phyloP scores from a whole-genome alignment of 225 moss, liverwort and hornwort species.

The Bryoerythrophyllum caledonicum region DNA sequence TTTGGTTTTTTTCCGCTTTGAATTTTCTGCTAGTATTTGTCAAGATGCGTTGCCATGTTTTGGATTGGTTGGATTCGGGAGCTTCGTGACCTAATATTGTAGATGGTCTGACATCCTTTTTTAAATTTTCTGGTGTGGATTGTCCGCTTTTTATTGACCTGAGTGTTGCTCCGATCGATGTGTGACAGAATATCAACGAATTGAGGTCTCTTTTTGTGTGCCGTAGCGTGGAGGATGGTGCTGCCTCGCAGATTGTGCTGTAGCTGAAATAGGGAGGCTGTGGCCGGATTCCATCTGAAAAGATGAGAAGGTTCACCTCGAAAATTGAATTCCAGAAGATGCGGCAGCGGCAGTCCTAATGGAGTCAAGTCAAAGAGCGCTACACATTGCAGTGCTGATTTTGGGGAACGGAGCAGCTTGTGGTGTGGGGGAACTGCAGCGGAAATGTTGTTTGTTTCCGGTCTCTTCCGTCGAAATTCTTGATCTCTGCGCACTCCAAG shows the following conservation, averaged over 20 bases:
- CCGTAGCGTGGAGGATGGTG: neutral
- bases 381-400: conserved; percentile 42
- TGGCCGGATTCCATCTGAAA: neutral
- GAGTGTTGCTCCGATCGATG: neutral
- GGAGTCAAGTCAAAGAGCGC: conserved; percentile 43
- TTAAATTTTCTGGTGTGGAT: neutral
- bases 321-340: conserved; percentile 15
- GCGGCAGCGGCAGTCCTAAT: conserved; percentile 29
- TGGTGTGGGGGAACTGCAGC: conserved; percentile 34
- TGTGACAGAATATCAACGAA: neutral
- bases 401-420: conserved; percentile 40
- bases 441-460: conserved; percentile 39
- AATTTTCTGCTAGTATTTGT: neutral
- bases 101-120: neutral
- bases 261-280: neutral
- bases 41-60: neutral
- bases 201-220: neutral
- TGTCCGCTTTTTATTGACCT: neutral
- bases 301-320: conserved; percentile 23
- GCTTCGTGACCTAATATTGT: neutral
- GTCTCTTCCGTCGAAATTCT: conserved; percentile 35
- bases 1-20: neutral
- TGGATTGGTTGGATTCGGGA: neutral
- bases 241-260: neutral
- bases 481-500: conserved; percentile 32